Conservation (phyloP, 805 yeast genomes). For the Dipodascus albidus region DNA sequence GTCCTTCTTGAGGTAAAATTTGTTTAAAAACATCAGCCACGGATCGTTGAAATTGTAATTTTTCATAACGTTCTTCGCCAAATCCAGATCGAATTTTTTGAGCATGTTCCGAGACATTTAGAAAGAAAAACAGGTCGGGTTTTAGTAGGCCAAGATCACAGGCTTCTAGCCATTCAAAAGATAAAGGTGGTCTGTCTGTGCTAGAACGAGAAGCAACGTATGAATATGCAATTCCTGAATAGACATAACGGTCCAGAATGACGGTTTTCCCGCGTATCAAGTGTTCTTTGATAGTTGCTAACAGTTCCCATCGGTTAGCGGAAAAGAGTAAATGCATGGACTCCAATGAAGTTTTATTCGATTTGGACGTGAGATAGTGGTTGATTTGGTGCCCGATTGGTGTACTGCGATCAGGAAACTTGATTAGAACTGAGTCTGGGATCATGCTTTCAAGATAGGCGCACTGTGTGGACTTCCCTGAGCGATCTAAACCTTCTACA, state of each 20-base stretch:
- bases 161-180: conserved; percentile 61
- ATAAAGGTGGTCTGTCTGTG: conserved; percentile 30
- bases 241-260: conserved; percentile 77
- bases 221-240: conserved; percentile 89
- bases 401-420: conserved; percentile 85
- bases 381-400: conserved; percentile 71
- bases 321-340: conserved; percentile 79
- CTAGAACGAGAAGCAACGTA: conserved; percentile 45
- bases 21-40: conserved; percentile 50
- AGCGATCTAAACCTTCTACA: conserved; percentile 87
- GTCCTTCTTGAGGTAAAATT: conserved; percentile 18
- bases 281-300: conserved; percentile 32
- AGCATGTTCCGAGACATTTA: conserved; percentile 44
- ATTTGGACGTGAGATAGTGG: conserved; percentile 45
- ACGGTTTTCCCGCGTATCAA: conserved; percentile 46
- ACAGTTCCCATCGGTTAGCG: conserved; percentile 91
- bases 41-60: conserved; percentile 52
- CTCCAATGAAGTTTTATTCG: conserved; percentile 48
- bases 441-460: conserved; percentile 20
- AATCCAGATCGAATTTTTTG: conserved; percentile 55
- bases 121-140: conserved; percentile 76
- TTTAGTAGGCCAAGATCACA: conserved; percentile 79
- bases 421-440: conserved; percentile 39
- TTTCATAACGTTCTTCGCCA: conserved; percentile 93
- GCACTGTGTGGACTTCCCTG: conserved; percentile 89